phyloP scores from a whole-genome alignment of 2,329 filamentous ascomycete genomes.

The Dothistroma septosporum region DNA sequence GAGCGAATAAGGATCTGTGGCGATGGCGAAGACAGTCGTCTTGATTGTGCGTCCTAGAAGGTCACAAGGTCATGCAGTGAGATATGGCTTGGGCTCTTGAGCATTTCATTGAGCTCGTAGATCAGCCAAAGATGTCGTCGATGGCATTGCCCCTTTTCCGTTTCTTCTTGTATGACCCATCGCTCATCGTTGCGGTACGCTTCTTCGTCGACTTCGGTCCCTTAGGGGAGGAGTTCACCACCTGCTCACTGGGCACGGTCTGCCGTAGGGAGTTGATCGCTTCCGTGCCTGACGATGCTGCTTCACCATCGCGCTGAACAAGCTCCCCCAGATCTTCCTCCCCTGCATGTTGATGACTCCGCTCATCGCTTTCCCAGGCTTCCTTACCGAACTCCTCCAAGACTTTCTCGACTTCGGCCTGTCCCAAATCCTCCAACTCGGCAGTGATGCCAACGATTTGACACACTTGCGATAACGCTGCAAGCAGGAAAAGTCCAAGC shows the following conservation, averaged over 20 bases:
- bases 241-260: neutral
- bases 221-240: conserved; percentile 7
- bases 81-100: neutral
- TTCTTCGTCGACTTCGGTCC: conserved; percentile 22
- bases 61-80: no score
- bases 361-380: conserved; percentile 33
- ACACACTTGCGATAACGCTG: conserved; percentile 40
- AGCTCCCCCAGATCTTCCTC: conserved; percentile 36
- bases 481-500: conserved; percentile 44
- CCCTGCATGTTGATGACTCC: conserved; percentile 24
- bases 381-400: conserved; percentile 44
- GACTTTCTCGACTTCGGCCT: conserved; percentile 41
- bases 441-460: conserved; percentile 40
- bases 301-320: conserved; percentile 29
- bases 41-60: no score
- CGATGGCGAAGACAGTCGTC: no score
- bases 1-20: no score
- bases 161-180: conserved; percentile 51
- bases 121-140: conserved; percentile 61
- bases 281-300: neutral
- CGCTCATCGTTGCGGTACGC: conserved; percentile 13
- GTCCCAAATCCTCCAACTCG: conserved; percentile 41
- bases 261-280: neutral
- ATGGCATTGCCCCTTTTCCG: conserved; percentile 62
- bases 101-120: neutral